Conservation (phyloP, 306 rosid species). For the Vigna nakashimae region DNA sequence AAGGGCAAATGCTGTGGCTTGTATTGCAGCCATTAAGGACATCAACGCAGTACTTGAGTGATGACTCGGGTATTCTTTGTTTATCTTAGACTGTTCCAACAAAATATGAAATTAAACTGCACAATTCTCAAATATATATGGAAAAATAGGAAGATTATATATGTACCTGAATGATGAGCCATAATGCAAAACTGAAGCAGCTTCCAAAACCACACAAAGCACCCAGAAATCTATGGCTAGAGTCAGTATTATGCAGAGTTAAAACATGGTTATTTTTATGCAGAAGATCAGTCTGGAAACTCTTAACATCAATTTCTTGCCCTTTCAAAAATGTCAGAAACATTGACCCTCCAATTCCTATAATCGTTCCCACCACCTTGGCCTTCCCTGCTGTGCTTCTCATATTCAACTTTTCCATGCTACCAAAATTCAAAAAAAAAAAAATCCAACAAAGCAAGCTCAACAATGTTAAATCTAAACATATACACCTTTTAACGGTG, state of each 20-base stretch:
- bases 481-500: too few species aligned
- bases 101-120: background rate
- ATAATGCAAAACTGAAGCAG: constrained; percentile 39
- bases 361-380: constrained; percentile 50
- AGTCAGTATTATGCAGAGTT: background rate
- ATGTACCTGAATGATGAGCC: constrained; percentile 61
- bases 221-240: constrained; percentile 11
- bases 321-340: constrained; percentile 54
- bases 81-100: constrained; percentile 50
- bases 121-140: background rate
- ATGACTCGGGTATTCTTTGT: constrained; percentile 45
- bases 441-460: background rate
- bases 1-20: constrained; percentile 31
- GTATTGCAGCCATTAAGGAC: constrained; percentile 27
- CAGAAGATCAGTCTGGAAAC: constrained; percentile 30
- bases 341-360: constrained; percentile 61
- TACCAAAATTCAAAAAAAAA: constrained; percentile 25
- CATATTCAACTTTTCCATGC: constrained; percentile 45
- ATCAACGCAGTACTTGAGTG: constrained; percentile 49
- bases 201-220: constrained; percentile 36
- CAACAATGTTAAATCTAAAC: background rate
- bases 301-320: constrained; percentile 14
- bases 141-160: background rate
- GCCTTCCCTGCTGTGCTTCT: constrained; percentile 45
- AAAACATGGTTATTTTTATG: constrained; percentile 11